Evolutionary conservation across 768 basidiomycete species (phyloP), one percentile per base, ranked within the genome.

Genomic region (Pleurotus citrinopileatus): DNA sequence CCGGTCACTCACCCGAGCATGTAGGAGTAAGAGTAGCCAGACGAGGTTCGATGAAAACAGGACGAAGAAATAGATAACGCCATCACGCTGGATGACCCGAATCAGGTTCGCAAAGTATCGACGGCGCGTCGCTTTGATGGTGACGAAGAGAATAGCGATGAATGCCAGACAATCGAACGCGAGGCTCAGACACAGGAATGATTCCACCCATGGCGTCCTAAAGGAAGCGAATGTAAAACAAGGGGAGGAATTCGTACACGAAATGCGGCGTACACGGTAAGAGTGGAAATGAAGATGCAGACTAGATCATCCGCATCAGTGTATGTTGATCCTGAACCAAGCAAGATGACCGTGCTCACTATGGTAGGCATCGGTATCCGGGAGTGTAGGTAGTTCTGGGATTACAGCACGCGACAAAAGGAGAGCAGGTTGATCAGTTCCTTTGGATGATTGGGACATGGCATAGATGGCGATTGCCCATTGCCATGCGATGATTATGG

Each of bases 41-140:
- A 59, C 46, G 28, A 61, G 55, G 29, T 63, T 63, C 7, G 60
- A 61, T 0, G 61, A 61, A 22, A 63, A 63, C 5, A 63, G 52
- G n/a, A 61, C 58, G 9, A 61, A 57, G 44, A 63, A 63, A 34
- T 61, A 63, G 13, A 63, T 5, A 6, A 59, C 38, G 1, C 61
- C 61, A 17, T 63, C 61, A 2, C 58, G 56, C 27, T 55, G 56
- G 17, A 61, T 55, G n/a, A 59, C 44, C 3, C 54, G 4, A 5
- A 61, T 1, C 7, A 61, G 28, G 19, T 20, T 44, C 3, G 23
- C 32, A 3, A 48, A 13, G 37, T 48, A 42, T 8, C 27, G 40
- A 2, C 10, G 44, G 26, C 27, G 53, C 15, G 27, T n/a, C 4
- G 43, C 20, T 46, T n/a, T 32, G 9, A 29, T 38, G 25, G 23